Conservation (phyloP, 495 filamentous ascomycete species). For the Penicillium samsonianum region DNA sequence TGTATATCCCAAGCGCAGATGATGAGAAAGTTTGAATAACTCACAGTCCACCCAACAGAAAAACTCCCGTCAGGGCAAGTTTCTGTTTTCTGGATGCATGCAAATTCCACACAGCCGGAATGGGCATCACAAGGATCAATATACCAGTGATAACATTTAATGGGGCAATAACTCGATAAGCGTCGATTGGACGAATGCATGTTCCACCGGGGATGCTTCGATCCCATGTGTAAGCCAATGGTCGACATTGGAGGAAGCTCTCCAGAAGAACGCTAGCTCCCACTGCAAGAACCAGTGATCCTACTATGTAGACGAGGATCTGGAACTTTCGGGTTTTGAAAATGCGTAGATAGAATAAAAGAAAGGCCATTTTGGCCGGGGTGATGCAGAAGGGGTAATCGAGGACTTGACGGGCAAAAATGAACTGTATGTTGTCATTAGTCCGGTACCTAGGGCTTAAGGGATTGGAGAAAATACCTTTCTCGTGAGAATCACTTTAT, state of each 20-base stretch:
- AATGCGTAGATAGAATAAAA: slow-evolving; percentile 42
- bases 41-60: slow-evolving; percentile 28
- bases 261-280: slow-evolving; percentile 22
- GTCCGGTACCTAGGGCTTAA: not conserved
- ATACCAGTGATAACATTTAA: slow-evolving; percentile 36
- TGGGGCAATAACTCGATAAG: slow-evolving; percentile 27
- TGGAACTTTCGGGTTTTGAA: slow-evolving; percentile 26
- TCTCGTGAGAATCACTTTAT: slow-evolving; percentile 13
- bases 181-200: slow-evolving; percentile 25
- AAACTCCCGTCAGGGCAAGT: slow-evolving; percentile 26
- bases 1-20: not conserved
- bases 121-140: slow-evolving; percentile 39
- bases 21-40: slow-evolving; percentile 3
- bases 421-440: slow-evolving; percentile 11
- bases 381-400: slow-evolving; percentile 35
- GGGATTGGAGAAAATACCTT: slow-evolving; percentile 11
- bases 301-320: slow-evolving; percentile 36
- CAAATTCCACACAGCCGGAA: slow-evolving; percentile 40
- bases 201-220: slow-evolving; percentile 20
- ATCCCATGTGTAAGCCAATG: slow-evolving; percentile 31
- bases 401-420: slow-evolving; percentile 27
- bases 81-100: slow-evolving; percentile 20
- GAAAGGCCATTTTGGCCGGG: slow-evolving; percentile 39
- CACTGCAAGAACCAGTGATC: slow-evolving; percentile 22
- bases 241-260: slow-evolving; percentile 30